Percentiles rank a stretch among this genome's conserved stretches.
Evolutionary conservation across 2,329 filamentous ascomycete species (phyloP).

Genomic region (Apiospora marii): DNA sequence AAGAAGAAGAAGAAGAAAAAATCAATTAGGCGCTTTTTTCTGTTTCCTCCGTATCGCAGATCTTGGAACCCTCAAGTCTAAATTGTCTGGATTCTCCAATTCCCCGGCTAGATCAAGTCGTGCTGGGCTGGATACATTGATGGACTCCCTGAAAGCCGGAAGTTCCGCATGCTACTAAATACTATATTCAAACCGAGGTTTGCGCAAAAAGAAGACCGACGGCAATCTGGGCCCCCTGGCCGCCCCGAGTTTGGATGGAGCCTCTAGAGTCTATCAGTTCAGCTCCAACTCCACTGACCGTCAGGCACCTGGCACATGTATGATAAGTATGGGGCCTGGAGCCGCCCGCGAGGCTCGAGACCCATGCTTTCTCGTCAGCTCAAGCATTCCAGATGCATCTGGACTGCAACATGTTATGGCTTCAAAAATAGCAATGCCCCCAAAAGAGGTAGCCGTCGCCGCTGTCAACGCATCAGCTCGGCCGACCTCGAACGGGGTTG

Average conservation of each 20-base stretch:
- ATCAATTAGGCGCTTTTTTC: neutral
- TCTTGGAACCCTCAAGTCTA: constrained; percentile 8
- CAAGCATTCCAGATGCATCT: constrained; percentile 9
- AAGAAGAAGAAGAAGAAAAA: neutral
- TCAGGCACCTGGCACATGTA: constrained; percentile 14
- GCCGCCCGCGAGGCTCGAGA: constrained; percentile 6
- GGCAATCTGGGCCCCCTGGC: neutral
- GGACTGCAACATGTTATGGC: neutral
- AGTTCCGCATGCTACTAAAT: constrained; percentile 1
- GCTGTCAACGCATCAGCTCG: neutral
- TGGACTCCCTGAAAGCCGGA: neutral
- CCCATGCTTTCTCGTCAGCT: constrained; percentile 10
- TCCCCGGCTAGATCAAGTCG: neutral
- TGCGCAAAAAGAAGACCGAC: neutral
- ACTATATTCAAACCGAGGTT: neutral
- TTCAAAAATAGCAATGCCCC: constrained; percentile 11
- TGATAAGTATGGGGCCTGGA: constrained; percentile 10
- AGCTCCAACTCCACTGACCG: constrained; percentile 13
- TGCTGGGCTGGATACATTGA: neutral
- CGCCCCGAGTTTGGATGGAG: constrained; percentile 11
- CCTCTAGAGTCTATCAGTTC: neutral
- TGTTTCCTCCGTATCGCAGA: neutral
- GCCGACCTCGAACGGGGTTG: neutral
- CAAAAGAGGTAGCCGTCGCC: constrained; percentile 1
- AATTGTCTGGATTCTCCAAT: neutral